phyloP scores from a whole-genome alignment of 177 flowering plant species.

The Tripterygium wilfordii region DNA sequence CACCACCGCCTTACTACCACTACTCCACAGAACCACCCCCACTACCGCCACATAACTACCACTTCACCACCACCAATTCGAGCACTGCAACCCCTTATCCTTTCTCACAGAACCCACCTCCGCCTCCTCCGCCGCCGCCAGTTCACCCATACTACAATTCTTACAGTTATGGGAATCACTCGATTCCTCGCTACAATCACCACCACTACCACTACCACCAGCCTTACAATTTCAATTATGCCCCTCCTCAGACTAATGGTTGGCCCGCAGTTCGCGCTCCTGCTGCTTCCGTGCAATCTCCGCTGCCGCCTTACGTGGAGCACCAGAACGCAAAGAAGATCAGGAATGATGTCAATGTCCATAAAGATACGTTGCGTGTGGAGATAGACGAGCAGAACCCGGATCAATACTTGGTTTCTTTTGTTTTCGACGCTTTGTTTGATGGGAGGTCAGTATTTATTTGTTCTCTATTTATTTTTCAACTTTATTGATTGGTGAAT shows the following conservation, averaged over 20 bases:
- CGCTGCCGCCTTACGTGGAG: constrained; percentile 61
- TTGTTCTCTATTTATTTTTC: background rate
- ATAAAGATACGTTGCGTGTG: constrained; percentile 63
- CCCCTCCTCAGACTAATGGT: constrained; percentile 25
- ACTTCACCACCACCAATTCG: constrained; percentile 12
- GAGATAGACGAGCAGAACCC: constrained; percentile 64
- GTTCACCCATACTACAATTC: constrained; percentile 16
- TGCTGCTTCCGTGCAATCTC: constrained; percentile 15
- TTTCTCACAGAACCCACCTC: constrained; percentile 12
- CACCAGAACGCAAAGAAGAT: constrained; percentile 70
- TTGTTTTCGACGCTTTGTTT: constrained; percentile 72
- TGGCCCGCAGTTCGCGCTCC: constrained; percentile 27
- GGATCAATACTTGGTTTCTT: constrained; percentile 67
- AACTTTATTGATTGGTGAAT: background rate
- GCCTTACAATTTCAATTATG: constrained; percentile 16
- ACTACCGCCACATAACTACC: constrained; percentile 14
- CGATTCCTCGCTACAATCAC: constrained; percentile 17
- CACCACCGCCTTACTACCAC: constrained; percentile 14
- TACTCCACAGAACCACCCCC: constrained; percentile 10
- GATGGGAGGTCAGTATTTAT: constrained; percentile 66
- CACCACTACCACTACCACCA: constrained; percentile 16
- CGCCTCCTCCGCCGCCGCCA: constrained; percentile 15
- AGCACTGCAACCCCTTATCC: constrained; percentile 10
- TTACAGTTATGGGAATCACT: constrained; percentile 19
- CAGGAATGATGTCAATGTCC: constrained; percentile 83